These are phyloP conservation scores for Musa troglodytarum DNA, from an alignment of 176 grass and related monocot species.

Conservation along the genomic window DNA sequence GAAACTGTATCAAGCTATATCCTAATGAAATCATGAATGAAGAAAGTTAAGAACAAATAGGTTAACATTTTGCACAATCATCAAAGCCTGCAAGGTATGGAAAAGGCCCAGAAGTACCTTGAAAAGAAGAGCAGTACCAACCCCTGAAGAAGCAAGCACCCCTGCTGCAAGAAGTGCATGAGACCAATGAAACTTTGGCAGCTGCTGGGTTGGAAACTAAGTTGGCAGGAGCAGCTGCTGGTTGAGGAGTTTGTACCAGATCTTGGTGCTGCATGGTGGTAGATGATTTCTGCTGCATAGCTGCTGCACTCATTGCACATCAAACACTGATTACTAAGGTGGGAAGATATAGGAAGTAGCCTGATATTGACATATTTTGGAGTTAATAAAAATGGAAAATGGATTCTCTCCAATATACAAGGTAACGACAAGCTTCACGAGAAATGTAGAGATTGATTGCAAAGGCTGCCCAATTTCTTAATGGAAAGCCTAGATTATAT, in stretches of 20 bases:
- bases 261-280: constrained; percentile 27
- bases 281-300: constrained; percentile 33
- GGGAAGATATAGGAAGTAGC: background rate
- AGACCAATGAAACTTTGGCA: constrained; percentile 50
- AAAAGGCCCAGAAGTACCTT: constrained; percentile 35
- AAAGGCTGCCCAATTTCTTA: too few species aligned
- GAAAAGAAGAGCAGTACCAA: constrained; percentile 48
- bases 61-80: background rate
- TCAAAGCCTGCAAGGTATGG: background rate
- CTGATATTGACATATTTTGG: background rate
- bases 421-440: too few species aligned
- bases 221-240: constrained; percentile 16
- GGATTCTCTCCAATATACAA: background rate
- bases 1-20: background rate
- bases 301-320: constrained; percentile 37
- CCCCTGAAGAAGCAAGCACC: constrained; percentile 62
- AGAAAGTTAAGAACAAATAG: background rate
- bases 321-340: background rate
- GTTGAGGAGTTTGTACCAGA: constrained; percentile 22
- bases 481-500: too few species aligned
- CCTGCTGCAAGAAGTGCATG: constrained; percentile 56
- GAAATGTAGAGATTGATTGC: too few species aligned
- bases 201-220: constrained; percentile 14
- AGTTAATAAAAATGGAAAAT: background rate
- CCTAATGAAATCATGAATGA: background rate